phyloP scores from a whole-genome alignment of 1,284 basidiomycete species.

The Apiotrichum laibachii region DNA sequence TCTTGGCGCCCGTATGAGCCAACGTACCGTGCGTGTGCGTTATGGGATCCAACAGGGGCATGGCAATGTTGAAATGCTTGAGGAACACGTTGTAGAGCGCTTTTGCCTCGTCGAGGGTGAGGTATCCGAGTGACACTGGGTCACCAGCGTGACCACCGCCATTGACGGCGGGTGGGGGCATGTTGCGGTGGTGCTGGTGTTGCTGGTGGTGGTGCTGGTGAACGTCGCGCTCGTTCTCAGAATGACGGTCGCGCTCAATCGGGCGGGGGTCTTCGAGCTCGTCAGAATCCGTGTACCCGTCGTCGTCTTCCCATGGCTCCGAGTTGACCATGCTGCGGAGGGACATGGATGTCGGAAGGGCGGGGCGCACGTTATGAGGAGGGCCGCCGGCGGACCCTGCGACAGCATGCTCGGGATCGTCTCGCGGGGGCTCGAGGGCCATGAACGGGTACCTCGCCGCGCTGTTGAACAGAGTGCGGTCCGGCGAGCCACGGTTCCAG shows the following conservation, averaged over 20 bases:
- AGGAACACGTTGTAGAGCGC: slow-evolving; percentile 35
- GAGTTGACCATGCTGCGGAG: slow-evolving; percentile 24
- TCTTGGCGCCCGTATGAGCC: neutral
- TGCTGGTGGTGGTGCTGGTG: too few relatives aligned
- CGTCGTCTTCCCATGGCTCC: slow-evolving; percentile 24
- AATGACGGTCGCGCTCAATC: neutral
- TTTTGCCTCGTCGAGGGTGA: slow-evolving; percentile 31
- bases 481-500: slow-evolving; percentile 18
- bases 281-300: slow-evolving; percentile 15
- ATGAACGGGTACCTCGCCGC: slow-evolving; percentile 21
- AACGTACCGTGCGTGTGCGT: slow-evolving; percentile 27
- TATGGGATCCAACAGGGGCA: slow-evolving; percentile 32
- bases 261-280: neutral
- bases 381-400: neutral
- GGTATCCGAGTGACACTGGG: slow-evolving; percentile 30
- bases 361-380: slow-evolving; percentile 1
- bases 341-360: slow-evolving; percentile 18
- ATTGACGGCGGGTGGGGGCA: slow-evolving; percentile 6
- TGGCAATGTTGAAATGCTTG: slow-evolving; percentile 28
- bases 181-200: neutral
- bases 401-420: slow-evolving; percentile 6
- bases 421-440: slow-evolving; percentile 10
- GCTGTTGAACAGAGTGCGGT: slow-evolving; percentile 13
- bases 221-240: neutral
- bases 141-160: slow-evolving; percentile 16